Percentiles rank a stretch among this genome's conserved stretches.
Conservation (phyloP, 148 eudicot genomes). For the Arctostaphylos glauca region DNA sequence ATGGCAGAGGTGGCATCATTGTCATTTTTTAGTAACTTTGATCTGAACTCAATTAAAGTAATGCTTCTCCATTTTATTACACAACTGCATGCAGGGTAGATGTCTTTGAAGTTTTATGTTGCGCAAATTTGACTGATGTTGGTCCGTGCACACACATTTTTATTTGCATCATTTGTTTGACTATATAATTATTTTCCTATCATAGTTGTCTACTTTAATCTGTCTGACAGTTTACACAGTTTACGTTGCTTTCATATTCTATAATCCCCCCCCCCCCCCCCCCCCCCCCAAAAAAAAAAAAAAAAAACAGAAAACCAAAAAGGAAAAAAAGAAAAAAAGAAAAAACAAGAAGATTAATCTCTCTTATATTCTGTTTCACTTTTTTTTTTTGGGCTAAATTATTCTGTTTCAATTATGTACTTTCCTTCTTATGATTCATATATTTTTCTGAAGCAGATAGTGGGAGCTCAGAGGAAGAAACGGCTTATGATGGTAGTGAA, state of each 20-base stretch:
- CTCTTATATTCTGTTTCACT: background rate
- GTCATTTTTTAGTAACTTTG: constrained; percentile 2
- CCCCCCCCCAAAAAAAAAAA: too few species aligned
- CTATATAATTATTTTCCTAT: background rate
- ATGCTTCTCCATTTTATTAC: background rate
- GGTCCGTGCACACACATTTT: background rate
- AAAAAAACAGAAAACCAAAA: too few species aligned
- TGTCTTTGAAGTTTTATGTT: too few species aligned
- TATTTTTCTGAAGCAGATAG: constrained; percentile 22
- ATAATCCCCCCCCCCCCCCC: background rate
- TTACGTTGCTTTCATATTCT: background rate
- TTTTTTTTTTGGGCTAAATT: too few species aligned
- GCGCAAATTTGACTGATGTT: background rate
- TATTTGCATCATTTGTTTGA: background rate
- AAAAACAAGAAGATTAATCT: background rate
- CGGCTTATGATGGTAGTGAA: constrained; percentile 18
- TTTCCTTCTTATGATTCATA: constrained; percentile 7
- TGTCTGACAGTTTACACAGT: too few species aligned
- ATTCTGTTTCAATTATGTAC: background rate
- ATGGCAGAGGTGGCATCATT: background rate
- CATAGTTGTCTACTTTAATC: background rate
- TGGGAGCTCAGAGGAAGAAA: constrained; percentile 28
- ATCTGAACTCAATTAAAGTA: background rate
- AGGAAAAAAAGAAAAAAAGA: too few species aligned
- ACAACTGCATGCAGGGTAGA: background rate